Conservation (phyloP, 106 monocot species). For the Posidonia australis region DNA sequence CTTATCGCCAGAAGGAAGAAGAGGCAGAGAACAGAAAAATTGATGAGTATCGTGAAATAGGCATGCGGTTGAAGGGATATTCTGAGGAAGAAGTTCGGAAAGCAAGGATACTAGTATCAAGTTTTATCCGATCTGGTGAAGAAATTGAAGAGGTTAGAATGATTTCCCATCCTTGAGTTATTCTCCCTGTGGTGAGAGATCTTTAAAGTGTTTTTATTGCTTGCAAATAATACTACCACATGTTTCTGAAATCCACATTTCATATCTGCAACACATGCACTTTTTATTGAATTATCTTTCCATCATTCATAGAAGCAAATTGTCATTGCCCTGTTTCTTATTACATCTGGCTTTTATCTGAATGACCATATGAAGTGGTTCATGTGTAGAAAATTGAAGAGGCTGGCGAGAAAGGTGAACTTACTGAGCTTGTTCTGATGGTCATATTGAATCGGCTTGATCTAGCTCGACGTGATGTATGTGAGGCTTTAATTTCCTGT, state of each 20-base stretch:
- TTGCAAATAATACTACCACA: too few relatives aligned
- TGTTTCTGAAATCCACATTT: too few relatives aligned
- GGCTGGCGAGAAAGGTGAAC: constrained; percentile 86
- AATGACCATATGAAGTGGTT: too few relatives aligned
- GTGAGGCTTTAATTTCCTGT: neutral
- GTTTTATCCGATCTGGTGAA: constrained; percentile 77
- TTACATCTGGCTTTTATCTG: too few relatives aligned
- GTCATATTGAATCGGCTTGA: constrained; percentile 93
- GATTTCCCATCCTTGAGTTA: too few relatives aligned
- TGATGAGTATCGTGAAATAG: constrained; percentile 83
- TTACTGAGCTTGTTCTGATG: constrained; percentile 85
- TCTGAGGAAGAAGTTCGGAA: constrained; percentile 80
- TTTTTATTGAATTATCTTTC: too few relatives aligned
- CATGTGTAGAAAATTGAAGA: constrained; percentile 77
- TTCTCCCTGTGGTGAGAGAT: too few relatives aligned
- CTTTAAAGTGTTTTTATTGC: too few relatives aligned
- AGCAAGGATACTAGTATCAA: constrained; percentile 77
- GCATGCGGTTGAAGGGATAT: constrained; percentile 78
- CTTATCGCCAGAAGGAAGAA: constrained; percentile 70
- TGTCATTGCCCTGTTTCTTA: too few relatives aligned
- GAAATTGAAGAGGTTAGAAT: constrained; percentile 77
- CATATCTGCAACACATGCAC: too few relatives aligned
- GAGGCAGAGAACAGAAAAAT: constrained; percentile 53
- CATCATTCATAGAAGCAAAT: too few relatives aligned
- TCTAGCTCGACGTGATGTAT: constrained; percentile 81